Percentiles rank a stretch among this genome's conserved stretches.
Evolutionary conservation across 1,139 yeast genomes (phyloP).

Genomic region (Diutina scorzettiae): DNA sequence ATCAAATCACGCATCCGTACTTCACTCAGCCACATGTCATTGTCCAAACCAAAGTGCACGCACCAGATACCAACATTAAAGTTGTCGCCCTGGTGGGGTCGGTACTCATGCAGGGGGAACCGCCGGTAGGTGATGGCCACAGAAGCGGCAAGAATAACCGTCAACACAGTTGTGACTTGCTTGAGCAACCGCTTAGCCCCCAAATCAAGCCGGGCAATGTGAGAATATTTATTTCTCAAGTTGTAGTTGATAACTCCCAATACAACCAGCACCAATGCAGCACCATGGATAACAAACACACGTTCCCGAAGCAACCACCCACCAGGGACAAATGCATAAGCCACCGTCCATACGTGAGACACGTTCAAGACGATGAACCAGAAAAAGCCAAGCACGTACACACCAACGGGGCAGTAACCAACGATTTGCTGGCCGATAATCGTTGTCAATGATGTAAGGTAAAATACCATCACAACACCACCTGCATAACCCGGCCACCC

Average conservation of each 20-base stretch:
- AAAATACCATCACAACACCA: constrained; percentile 52
- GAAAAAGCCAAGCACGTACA: constrained; percentile 48
- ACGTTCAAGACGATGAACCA: constrained; percentile 46
- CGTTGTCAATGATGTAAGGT: constrained; percentile 56
- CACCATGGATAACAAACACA: constrained; percentile 56
- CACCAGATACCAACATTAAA: constrained; percentile 98
- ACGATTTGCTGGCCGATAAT: constrained; percentile 45
- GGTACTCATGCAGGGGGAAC: constrained; percentile 43
- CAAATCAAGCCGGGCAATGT: constrained; percentile 14
- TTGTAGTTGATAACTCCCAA: constrained; percentile 25
- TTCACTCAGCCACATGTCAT: constrained; percentile 97
- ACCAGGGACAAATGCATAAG: constrained; percentile 95
- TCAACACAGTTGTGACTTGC: constrained; percentile 16
- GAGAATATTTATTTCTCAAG: constrained; percentile 15
- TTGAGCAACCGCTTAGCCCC: constrained; percentile 14
- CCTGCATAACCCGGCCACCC: constrained; percentile 86
- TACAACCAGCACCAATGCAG: constrained; percentile 32
- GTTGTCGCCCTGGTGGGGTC: constrained; percentile 70
- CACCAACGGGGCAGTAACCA: constrained; percentile 44
- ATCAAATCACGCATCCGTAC: constrained; percentile 78
- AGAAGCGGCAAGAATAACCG: constrained; percentile 22
- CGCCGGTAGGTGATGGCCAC: constrained; percentile 41
- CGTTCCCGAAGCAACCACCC: constrained; percentile 84
- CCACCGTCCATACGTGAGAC: constrained; percentile 94
- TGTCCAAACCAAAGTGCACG: constrained; percentile 90